Evolutionary conservation across 495 filamentous ascomycete genomes (phyloP).

Genomic region (Penicillium ochrochloron): DNA sequence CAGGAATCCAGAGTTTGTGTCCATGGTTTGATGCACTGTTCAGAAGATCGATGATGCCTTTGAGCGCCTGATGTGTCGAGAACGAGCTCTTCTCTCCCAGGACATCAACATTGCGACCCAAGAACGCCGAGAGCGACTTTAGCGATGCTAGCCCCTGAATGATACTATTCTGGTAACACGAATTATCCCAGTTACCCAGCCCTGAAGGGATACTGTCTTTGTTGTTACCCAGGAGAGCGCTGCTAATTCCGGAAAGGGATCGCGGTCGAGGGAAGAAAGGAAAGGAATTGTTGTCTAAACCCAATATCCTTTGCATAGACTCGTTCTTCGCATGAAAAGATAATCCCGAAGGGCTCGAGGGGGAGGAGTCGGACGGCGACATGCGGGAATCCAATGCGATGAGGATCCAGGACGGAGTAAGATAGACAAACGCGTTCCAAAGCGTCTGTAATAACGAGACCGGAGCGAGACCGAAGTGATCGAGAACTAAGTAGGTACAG

Average conservation of each 20-base stretch:
- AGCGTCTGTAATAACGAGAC: slow-evolving; percentile 38
- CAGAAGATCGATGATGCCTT: slow-evolving; percentile 65
- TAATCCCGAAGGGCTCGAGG: slow-evolving; percentile 29
- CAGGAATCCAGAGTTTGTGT: slow-evolving; percentile 74
- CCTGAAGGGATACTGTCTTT: slow-evolving; percentile 65
- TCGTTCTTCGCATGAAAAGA: slow-evolving; percentile 62
- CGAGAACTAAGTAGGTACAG: slow-evolving; percentile 35
- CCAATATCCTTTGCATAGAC: slow-evolving; percentile 67
- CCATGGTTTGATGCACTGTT: slow-evolving; percentile 70
- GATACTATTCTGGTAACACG: slow-evolving; percentile 97
- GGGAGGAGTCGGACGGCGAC: slow-evolving; percentile 29
- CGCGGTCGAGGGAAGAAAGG: slow-evolving; percentile 52
- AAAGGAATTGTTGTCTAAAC: slow-evolving; percentile 61
- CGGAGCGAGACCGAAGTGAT: slow-evolving; percentile 36
- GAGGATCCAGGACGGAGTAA: slow-evolving; percentile 64
- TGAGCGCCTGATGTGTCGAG: slow-evolving; percentile 61
- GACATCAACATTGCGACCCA: slow-evolving; percentile 51
- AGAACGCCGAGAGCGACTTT: slow-evolving; percentile 58
- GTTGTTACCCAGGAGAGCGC: slow-evolving; percentile 41
- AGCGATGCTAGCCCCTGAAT: slow-evolving; percentile 85
- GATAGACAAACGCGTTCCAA: slow-evolving; percentile 66
- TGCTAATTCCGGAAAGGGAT: slow-evolving; percentile 48
- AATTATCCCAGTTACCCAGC: slow-evolving; percentile 89
- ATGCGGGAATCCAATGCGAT: slow-evolving; percentile 58
- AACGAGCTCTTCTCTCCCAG: slow-evolving; percentile 42